Evolutionary conservation across 768 basidiomycete species (phyloP), one percentile per base, ranked within the genome.

Genomic region (Mycena rosella): DNA sequence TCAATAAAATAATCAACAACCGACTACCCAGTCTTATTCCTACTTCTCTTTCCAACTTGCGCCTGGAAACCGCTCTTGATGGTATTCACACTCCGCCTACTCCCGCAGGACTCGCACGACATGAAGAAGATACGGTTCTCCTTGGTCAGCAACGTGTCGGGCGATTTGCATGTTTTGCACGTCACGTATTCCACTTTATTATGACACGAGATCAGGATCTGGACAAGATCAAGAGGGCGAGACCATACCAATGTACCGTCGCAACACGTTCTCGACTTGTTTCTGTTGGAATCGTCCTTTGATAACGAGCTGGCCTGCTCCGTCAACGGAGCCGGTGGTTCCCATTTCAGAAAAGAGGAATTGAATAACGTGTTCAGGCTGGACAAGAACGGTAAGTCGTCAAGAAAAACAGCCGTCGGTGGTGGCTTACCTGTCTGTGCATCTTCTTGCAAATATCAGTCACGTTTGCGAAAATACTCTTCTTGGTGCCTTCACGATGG

Each of bases 21-120:
- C 24, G 52, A 51, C 69, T 79, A 91, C 26, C 90, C 89, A 10
- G 89, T 89, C 81, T 90, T 91, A 81, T 92, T 93, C 82, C 90
- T 92, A 81, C 91, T 93, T 76, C 93, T 85, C 85, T 90, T 94
- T 58, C 94, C 94, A 64, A 96, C 92, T 77, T 98, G 96, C 60
- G 96, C 96, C 83, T 98, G 95, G 89, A 93, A 99, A 81, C 97
- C 97, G 67, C 94, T 96, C 90, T 99, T 98, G 90, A 99, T 97
- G 40, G 96, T 85, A 72, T 94, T 94, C 74, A 99, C 97, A 67
- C 95, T 96, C 24, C 96, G 91, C 74, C 94, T 84, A 72, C 91
- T 93, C 3, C 95, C 95, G 73, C 95, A 97, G 8, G 93, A 92
- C 80, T 96, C 92, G 82, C 95, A 96, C 0, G 94, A 87, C 89